A percentile compares a stretch with the other conserved stretches of the same genome.
phyloP scores from a whole-genome alignment of 495 filamentous ascomycete genomes.

The Friedmanniomyces simplex region DNA sequence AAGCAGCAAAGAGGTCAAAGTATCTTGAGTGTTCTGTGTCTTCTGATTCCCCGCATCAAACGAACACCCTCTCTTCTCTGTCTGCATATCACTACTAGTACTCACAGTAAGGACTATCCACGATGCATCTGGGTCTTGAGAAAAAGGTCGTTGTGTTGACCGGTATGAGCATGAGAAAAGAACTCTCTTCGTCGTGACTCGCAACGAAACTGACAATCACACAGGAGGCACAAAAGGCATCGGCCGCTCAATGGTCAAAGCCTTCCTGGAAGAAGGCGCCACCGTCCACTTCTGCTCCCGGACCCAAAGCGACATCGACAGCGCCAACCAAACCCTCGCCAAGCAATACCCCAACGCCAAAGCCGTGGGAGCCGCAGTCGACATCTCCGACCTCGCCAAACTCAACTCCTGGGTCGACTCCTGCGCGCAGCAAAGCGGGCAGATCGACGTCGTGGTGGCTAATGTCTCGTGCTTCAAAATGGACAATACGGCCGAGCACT shows the following conservation, averaged over 20 bases:
- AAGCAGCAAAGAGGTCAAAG: no score
- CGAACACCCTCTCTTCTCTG: no score
- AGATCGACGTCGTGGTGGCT: conserved; percentile 18
- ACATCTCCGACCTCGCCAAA: conserved; percentile 6
- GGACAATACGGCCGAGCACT: conserved; percentile 4
- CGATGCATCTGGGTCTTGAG: conserved; percentile 18
- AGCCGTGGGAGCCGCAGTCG: conserved; percentile 14
- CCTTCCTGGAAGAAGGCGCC: conserved; percentile 16
- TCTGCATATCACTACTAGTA: no score
- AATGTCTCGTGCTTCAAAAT: conserved; percentile 14
- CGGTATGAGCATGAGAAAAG: neutral
- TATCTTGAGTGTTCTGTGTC: no score
- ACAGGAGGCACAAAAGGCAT: conserved; percentile 23
- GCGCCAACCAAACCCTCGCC: conserved; percentile 5
- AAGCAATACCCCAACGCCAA: conserved; percentile 6
- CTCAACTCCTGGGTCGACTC: conserved; percentile 8
- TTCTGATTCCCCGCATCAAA: no score
- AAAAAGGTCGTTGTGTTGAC: conserved; percentile 16
- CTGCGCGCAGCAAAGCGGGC: conserved; percentile 5
- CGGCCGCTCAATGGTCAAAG: conserved; percentile 13
- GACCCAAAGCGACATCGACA: conserved; percentile 12
- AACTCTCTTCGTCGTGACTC: conserved; percentile 26
- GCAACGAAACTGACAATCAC: neutral
- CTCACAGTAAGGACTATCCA: neutral
- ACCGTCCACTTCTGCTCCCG: conserved; percentile 24